These are phyloP conservation scores for Leucocoprinus birnbaumii DNA, from an alignment of 768 basidiomycete species.

Conservation along the genomic window DNA sequence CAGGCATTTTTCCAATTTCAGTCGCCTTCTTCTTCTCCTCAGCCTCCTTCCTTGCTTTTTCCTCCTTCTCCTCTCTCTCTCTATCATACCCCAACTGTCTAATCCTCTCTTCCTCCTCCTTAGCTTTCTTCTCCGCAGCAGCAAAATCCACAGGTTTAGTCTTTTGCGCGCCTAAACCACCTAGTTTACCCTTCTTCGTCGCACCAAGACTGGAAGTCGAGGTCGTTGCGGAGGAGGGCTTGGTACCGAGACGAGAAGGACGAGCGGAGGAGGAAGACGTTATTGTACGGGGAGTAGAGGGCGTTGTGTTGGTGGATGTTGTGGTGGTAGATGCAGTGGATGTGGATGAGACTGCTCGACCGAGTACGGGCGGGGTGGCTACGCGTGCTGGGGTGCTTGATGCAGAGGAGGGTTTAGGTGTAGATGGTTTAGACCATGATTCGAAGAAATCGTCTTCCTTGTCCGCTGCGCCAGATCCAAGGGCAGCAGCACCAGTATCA, in stretches of 20 bases:
- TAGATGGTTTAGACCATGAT: conserved; percentile 88
- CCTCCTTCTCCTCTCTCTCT: conserved; percentile 80
- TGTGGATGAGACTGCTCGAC: conserved; percentile 42
- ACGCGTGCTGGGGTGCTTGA: conserved; percentile 46
- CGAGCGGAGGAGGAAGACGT: conserved; percentile 51
- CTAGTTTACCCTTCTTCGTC: conserved; percentile 62
- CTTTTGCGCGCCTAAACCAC: conserved; percentile 85
- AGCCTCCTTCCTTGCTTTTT: conserved; percentile 62
- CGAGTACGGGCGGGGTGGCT: conserved; percentile 56
- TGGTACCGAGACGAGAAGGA: conserved; percentile 35
- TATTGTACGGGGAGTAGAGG: conserved; percentile 33
- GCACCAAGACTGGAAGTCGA: conserved; percentile 27
- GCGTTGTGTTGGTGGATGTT: conserved; percentile 52
- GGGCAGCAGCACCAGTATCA: conserved; percentile 37
- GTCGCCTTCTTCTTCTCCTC: conserved; percentile 40
- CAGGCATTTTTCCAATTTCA: conserved; percentile 33
- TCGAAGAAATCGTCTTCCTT: conserved; percentile 94
- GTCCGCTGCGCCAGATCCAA: conserved; percentile 32
- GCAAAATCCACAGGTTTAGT: conserved; percentile 89
- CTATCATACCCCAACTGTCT: conserved; percentile 92
- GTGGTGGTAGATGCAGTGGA: conserved; percentile 28
- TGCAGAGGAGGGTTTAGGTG: conserved; percentile 45
- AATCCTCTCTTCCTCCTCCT: conserved; percentile 90
- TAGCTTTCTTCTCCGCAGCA: conserved; percentile 86
- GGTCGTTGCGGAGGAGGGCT: conserved; percentile 31